Evolutionary conservation across 768 basidiomycete species (phyloP).

Genomic region (Panaeolus cyanescens): DNA sequence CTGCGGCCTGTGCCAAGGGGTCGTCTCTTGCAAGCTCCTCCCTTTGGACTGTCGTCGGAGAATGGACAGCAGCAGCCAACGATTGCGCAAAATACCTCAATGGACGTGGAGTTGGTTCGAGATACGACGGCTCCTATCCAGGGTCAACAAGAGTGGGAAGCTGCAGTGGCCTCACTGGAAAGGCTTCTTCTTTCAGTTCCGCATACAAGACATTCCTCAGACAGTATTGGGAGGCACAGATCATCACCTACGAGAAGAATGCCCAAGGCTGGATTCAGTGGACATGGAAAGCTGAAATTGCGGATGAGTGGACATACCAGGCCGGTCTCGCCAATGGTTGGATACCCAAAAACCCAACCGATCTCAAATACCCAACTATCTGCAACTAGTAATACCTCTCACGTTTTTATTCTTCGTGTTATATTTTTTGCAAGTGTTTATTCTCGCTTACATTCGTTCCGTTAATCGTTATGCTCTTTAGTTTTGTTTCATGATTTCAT

Average conservation of each 20-base stretch:
- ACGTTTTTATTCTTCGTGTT: conserved; percentile 1
- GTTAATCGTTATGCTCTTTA: conserved; percentile 1
- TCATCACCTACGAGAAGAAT: conserved; percentile 68
- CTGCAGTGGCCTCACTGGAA: conserved; percentile 74
- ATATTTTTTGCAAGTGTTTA: background rate
- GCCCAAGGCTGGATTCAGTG: conserved; percentile 72
- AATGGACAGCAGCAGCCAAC: conserved; percentile 80
- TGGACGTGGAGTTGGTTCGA: conserved; percentile 71
- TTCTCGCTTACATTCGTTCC: background rate
- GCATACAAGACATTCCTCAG: conserved; percentile 82
- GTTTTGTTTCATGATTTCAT: background rate
- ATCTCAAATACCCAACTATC: conserved; percentile 57
- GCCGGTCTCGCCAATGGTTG: conserved; percentile 79
- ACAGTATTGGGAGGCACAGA: conserved; percentile 85
- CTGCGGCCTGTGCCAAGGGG: conserved; percentile 52
- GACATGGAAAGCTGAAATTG: conserved; percentile 83
- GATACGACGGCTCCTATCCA: conserved; percentile 63
- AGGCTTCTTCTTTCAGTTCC: conserved; percentile 70
- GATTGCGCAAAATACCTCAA: conserved; percentile 86
- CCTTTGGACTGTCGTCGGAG: conserved; percentile 85
- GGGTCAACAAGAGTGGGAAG: conserved; percentile 73
- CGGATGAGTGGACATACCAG: conserved; percentile 91
- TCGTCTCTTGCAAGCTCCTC: conserved; percentile 51
- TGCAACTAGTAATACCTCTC: conserved; percentile 45
- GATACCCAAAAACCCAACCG: conserved; percentile 69